Conservation (phyloP, 2,329 filamentous ascomycete genomes). For the Cercospora sp. region DNA sequence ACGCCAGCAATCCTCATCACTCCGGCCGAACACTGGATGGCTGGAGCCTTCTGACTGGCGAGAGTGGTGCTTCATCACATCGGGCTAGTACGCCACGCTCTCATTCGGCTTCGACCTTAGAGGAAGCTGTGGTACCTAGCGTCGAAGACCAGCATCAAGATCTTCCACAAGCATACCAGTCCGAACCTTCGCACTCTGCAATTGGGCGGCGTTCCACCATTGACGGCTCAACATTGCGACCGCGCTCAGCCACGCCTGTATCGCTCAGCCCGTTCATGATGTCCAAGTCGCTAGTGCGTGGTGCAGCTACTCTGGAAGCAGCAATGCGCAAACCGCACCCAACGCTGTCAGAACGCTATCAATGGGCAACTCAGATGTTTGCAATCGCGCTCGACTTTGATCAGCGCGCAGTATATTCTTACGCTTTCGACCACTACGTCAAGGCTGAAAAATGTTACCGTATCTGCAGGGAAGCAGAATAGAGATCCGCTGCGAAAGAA, state of each 20-base stretch:
- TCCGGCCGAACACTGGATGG: not conserved
- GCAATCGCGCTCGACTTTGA: slow-evolving; percentile 3
- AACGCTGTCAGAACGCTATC: not conserved
- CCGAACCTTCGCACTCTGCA: not conserved
- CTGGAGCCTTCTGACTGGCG: not conserved
- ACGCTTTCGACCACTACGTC: slow-evolving; percentile 6
- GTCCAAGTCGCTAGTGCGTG: not conserved
- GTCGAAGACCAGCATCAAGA: not conserved
- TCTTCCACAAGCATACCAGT: not conserved
- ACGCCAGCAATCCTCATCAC: not conserved
- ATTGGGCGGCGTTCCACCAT: not conserved
- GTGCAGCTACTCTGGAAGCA: not conserved
- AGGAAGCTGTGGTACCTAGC: not conserved
- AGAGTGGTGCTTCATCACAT: not conserved
- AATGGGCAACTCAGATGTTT: slow-evolving; percentile 1
- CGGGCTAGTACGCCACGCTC: not conserved
- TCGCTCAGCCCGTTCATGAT: not conserved
- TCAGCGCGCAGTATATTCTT: not conserved
- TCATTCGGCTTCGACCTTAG: not conserved
- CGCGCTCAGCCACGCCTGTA: not conserved
- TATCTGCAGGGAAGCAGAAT: not conserved
- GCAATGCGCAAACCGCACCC: not conserved
- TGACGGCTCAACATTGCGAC: not conserved
- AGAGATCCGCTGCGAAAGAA: not conserved
- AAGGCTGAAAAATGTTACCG: not conserved